Base-by-base conservation (phyloP, 2,329 filamentous ascomycete species). In the Juglanconis sp. region DNA sequence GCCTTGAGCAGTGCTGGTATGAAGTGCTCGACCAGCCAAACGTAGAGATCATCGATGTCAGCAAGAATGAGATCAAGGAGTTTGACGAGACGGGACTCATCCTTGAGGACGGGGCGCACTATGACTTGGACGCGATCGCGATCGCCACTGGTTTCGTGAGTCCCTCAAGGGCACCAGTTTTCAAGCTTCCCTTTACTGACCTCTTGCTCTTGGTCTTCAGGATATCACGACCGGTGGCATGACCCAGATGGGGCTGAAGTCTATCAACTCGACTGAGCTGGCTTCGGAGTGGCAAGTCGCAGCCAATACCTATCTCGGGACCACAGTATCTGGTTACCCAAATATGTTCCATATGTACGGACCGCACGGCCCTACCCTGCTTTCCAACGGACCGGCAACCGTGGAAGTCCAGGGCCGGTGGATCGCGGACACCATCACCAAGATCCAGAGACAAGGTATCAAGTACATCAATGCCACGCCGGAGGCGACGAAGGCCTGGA, bases 391-490 rank as follows among this genome's bases (percentile, higher is more conserved):
- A 0, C 84, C 85, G 0, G 77, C 79, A 0, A 77, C 74, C 1
- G 77, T 81, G 7, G 81, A 86, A 63, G 66, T 83, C 1, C 84
- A 87, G 65, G 84, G 82, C 2, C 73, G 81, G 0, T 87, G 81
- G 82, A 80, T 86, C 57, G 73, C 75, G 15, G 77, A 82, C 51
- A 68, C 70, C 48, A 81, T 87, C 57, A 70, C 74, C 40, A 76
- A 82, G 68, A 79, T 85, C 64, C 69, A 76, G 64, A 64, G 66
- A 1, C 72, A 81, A 46, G 68, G 70, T 1, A 73, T 84, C 67
- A 79, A 77, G 64, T 80, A 78, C 56, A 78, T 87, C 57, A 77
- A 86, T 61, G 74, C 81, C 0, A 78, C 74, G 42, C 42, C 63
- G 0, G 78, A 81, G 46, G 77, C 78, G 0, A 74, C 78, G 7